These are phyloP conservation scores for Alisma plantagoaquatica DNA, from an alignment of 106 monocot species.

Conservation along the genomic window DNA sequence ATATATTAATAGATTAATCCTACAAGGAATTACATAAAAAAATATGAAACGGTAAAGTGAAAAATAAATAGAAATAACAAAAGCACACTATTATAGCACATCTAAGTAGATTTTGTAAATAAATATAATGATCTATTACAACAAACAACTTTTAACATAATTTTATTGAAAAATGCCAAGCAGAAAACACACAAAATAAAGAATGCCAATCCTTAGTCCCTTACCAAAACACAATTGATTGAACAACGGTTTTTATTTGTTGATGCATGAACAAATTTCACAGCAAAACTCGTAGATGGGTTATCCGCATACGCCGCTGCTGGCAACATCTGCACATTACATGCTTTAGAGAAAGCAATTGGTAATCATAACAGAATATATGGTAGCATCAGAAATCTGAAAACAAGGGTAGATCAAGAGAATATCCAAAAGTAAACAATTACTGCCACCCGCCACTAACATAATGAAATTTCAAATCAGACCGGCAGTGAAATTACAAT, in stretches of 20 bases:
- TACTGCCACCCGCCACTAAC: neutral
- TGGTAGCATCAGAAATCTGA: neutral
- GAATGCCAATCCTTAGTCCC: conserved; percentile 7
- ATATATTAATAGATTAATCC: no score
- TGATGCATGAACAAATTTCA: conserved; percentile 96
- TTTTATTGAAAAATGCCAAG: no score
- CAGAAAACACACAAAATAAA: no score
- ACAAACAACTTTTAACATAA: no score
- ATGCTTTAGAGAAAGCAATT: neutral
- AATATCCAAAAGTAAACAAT: neutral
- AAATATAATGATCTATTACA: no score
- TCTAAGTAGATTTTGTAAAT: no score
- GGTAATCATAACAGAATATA: conserved; percentile 2
- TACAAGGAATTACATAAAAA: no score
- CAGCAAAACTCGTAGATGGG: conserved; percentile 92
- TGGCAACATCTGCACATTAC: conserved; percentile 84
- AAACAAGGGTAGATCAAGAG: conserved; percentile 2
- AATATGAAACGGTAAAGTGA: no score
- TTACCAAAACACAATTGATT: conserved; percentile 91
- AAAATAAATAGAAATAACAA: no score
- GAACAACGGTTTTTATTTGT: conserved; percentile 97
- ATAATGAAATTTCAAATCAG: no score
- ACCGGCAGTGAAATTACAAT: no score
- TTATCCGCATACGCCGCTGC: conserved; percentile 84
- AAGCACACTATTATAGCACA: no score